These are phyloP conservation scores for Fusarium beomiforme DNA, from an alignment of 2,329 filamentous ascomycete genomes.

Conservation along the genomic window DNA sequence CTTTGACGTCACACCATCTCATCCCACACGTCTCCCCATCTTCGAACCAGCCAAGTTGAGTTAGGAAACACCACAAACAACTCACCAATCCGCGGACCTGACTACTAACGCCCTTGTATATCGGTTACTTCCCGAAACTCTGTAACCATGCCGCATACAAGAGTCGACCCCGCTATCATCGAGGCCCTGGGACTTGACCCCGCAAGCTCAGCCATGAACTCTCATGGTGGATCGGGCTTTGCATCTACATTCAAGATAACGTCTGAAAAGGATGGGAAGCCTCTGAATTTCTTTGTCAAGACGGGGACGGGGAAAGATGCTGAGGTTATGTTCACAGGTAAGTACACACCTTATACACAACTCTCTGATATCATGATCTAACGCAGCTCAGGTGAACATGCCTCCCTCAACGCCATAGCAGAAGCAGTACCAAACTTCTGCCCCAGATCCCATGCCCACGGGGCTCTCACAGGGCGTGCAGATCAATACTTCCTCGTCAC, in stretches of 20 bases:
- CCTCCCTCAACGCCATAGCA: slow-evolving; percentile 85
- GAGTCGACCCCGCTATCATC: slow-evolving; percentile 21
- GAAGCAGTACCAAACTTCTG: slow-evolving; percentile 77
- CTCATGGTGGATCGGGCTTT: slow-evolving; percentile 74
- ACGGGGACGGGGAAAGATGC: slow-evolving; percentile 69
- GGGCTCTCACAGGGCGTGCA: slow-evolving; percentile 64
- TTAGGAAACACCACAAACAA: not conserved
- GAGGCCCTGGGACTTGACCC: slow-evolving; percentile 66
- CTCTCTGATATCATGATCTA: slow-evolving; percentile 2
- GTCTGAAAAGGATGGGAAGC: slow-evolving; percentile 57
- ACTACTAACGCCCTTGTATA: not conserved
- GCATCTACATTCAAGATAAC: slow-evolving; percentile 71
- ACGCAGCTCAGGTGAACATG: slow-evolving; percentile 73
- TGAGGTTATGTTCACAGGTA: slow-evolving; percentile 76
- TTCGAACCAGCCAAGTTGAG: not conserved
- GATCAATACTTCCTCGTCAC: slow-evolving; percentile 71
- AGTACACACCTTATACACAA: slow-evolving; percentile 17
- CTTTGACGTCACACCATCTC: slow-evolving; percentile 44
- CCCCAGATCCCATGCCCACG: slow-evolving; percentile 79
- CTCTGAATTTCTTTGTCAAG: slow-evolving; percentile 76
- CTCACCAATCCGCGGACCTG: not conserved
- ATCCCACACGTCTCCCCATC: slow-evolving; percentile 26
- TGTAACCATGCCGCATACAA: slow-evolving; percentile 23
- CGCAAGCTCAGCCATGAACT: slow-evolving; percentile 66
- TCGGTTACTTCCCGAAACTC: not conserved